Percentiles rank a stretch among this genome's conserved stretches.
These are phyloP conservation scores for Fusarium brachygibbosum DNA, from an alignment of 2,329 filamentous ascomycete genomes.

Conservation along the genomic window DNA sequence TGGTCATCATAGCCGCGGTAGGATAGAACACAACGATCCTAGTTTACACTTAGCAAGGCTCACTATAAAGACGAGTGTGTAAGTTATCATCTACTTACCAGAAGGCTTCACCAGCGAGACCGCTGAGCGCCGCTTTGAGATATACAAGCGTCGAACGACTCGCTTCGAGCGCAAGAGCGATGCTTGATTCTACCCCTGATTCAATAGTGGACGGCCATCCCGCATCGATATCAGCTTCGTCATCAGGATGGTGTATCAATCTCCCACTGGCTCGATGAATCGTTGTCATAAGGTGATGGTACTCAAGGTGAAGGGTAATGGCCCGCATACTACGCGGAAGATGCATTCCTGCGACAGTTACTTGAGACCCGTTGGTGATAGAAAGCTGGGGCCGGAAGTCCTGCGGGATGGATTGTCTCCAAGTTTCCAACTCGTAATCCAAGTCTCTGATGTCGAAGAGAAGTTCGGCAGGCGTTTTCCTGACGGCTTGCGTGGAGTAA, in stretches of 20 bases:
- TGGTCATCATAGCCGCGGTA: slow-evolving; percentile 64
- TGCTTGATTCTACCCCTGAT: slow-evolving; percentile 63
- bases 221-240: slow-evolving; percentile 20
- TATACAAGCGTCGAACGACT: slow-evolving; percentile 68
- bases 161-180: slow-evolving; percentile 67
- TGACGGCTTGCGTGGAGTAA: slow-evolving; percentile 62
- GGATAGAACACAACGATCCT: slow-evolving; percentile 71
- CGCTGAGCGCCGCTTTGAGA: slow-evolving; percentile 58
- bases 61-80: fast-evolving
- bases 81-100: slow-evolving; percentile 61
- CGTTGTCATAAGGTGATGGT: slow-evolving; percentile 66
- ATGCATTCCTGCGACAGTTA: slow-evolving; percentile 46
- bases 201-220: slow-evolving; percentile 52
- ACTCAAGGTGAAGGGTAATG: slow-evolving; percentile 66
- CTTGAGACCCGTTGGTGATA: slow-evolving; percentile 47
- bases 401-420: slow-evolving; percentile 63
- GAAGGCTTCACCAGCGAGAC: slow-evolving; percentile 62
- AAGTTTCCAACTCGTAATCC: slow-evolving; percentile 68
- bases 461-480: slow-evolving; percentile 67
- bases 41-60: background rate
- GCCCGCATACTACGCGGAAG: slow-evolving; percentile 60
- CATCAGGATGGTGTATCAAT: slow-evolving; percentile 51
- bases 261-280: slow-evolving; percentile 69
- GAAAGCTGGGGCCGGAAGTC: slow-evolving; percentile 63
- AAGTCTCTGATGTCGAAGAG: slow-evolving; percentile 68